Conservation (phyloP, 306 rosid genomes). For the Acacia crassicarpa region DNA sequence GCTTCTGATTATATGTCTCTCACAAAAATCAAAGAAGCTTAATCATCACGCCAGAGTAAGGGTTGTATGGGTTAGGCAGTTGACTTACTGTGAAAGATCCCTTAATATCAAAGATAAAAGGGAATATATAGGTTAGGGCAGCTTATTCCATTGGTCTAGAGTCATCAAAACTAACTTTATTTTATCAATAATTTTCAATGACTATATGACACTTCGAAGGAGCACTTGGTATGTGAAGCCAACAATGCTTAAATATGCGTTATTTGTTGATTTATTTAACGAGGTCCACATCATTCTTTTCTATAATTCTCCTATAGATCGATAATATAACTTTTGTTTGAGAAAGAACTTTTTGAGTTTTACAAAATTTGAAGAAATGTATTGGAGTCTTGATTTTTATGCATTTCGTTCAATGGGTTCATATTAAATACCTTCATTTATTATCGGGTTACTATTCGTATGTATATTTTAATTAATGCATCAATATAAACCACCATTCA, state of each 20-base stretch:
- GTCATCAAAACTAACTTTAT: background rate
- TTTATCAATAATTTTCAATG: background rate
- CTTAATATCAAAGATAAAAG: background rate
- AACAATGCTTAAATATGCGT: background rate
- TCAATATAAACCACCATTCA: too few species aligned
- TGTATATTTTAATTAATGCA: too few species aligned
- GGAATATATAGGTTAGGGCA: background rate
- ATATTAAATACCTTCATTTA: background rate
- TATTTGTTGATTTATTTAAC: background rate
- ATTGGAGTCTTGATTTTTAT: background rate
- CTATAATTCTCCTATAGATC: background rate
- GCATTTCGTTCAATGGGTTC: background rate
- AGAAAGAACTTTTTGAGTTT: background rate
- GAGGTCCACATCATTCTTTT: background rate
- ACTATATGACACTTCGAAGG: background rate
- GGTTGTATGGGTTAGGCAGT: background rate
- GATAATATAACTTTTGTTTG: background rate
- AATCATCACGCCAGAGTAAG: background rate
- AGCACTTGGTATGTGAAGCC: background rate
- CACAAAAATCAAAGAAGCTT: background rate
- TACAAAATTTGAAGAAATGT: background rate
- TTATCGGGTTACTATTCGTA: too few species aligned
- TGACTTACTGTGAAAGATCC: background rate
- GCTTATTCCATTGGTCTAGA: background rate
- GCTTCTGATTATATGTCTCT: background rate